These are phyloP conservation scores for Fomitopsis palustris DNA, from an alignment of 1,284 basidiomycete genomes.

Conservation along the genomic window DNA sequence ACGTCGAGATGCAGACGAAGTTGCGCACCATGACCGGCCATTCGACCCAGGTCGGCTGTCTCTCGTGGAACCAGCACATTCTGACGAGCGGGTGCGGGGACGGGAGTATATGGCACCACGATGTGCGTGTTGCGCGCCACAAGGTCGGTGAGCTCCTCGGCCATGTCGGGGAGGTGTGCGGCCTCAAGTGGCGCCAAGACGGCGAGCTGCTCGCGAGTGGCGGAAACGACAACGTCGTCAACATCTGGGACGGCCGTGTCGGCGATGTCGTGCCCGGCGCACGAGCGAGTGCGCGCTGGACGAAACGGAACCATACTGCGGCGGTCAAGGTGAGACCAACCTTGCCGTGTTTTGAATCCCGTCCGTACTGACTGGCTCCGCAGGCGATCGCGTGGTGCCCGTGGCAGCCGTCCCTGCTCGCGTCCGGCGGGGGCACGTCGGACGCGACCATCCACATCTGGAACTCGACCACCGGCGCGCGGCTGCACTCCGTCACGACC, in stretches of 20 bases:
- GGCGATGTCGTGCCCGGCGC: conserved; percentile 61
- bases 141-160: conserved; percentile 88
- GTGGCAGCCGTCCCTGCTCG: conserved; percentile 91
- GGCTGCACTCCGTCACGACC: conserved; percentile 80
- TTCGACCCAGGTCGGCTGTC: conserved; percentile 73
- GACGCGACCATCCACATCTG: conserved; percentile 94
- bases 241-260: conserved; percentile 89
- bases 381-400: conserved; percentile 96
- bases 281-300: conserved; percentile 78
- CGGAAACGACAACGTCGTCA: conserved; percentile 95
- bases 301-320: conserved; percentile 91
- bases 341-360: neutral
- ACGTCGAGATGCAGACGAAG: conserved; percentile 77
- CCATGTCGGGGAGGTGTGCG: conserved; percentile 89
- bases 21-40: conserved; percentile 89
- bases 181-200: conserved; percentile 77
- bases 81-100: conserved; percentile 87
- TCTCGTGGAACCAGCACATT: conserved; percentile 86
- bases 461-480: conserved; percentile 88
- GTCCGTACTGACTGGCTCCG: conserved; percentile 2
- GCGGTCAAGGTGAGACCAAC: conserved; percentile 90
- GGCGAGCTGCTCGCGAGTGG: conserved; percentile 91
- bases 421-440: conserved; percentile 92
- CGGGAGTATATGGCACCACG: conserved; percentile 93
- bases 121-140: conserved; percentile 84